A percentile compares a stretch with the other conserved stretches of the same genome.
These are phyloP conservation scores for Melaleuca quinquenervia DNA, from an alignment of 345 rosid genomes.

Conservation along the genomic window DNA sequence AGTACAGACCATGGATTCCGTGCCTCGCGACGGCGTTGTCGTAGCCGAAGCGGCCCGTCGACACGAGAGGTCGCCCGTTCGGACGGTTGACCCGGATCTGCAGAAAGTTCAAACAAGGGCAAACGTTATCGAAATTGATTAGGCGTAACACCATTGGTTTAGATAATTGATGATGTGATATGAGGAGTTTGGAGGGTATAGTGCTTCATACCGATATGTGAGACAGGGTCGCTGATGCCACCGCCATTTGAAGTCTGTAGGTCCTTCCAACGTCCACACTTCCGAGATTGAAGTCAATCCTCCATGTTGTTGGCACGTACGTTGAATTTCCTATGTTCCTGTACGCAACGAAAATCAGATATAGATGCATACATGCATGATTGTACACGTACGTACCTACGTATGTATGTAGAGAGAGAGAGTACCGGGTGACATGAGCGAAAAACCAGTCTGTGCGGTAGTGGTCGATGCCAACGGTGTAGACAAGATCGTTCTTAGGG, in stretches of 20 bases:
- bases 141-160: background rate
- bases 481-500: constrained; percentile 1
- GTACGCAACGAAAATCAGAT: background rate
- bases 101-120: background rate
- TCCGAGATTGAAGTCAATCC: constrained; percentile 13
- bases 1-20: constrained; percentile 22
- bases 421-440: constrained; percentile 19
- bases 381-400: background rate
- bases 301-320: constrained; percentile 24
- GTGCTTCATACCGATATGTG: background rate
- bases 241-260: constrained; percentile 26
- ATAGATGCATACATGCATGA: no score
- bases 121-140: background rate
- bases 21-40: constrained; percentile 40
- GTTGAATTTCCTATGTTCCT: background rate
- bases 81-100: constrained; percentile 2
- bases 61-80: background rate
- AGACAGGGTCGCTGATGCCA: constrained; percentile 18
- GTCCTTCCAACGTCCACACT: background rate
- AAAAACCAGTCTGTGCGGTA: constrained; percentile 23
- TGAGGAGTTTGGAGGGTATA: background rate
- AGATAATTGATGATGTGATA: background rate
- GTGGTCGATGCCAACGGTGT: background rate
- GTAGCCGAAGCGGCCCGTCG: constrained; percentile 14
- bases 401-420: background rate